Percentiles rank a stretch among this genome's conserved stretches.
Conservation (phyloP, 2,329 filamentous ascomycete species). For the Pseudogymnoascus verrucosus region DNA sequence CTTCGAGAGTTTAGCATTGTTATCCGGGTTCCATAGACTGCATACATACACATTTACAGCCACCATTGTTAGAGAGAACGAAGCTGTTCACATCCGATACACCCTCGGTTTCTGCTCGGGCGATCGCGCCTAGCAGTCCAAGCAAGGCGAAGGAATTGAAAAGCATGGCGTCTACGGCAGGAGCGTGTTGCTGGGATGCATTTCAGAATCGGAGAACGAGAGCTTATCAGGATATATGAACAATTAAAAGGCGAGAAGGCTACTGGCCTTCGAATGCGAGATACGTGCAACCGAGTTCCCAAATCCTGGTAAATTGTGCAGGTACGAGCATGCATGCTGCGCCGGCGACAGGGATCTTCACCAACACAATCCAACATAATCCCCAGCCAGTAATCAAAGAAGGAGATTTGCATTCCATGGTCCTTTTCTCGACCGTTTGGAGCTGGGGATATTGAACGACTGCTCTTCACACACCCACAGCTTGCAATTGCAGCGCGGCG, state of each 20-base stretch:
- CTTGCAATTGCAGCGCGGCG: not conserved
- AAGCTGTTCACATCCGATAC: not conserved
- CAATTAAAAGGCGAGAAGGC: not conserved
- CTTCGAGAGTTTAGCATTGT: not conserved
- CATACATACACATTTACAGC: not conserved
- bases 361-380: not conserved
- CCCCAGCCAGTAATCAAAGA: not conserved
- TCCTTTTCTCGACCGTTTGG: not conserved
- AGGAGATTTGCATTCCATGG: not conserved
- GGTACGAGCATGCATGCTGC: not conserved
- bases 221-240: not conserved
- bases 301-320: not conserved
- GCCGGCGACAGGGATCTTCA: not conserved
- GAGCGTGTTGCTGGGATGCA: not conserved
- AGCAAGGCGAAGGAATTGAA: conserved; percentile 1
- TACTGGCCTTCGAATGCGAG: not conserved
- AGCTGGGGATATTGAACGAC: not conserved
- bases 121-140: not conserved
- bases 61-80: not conserved
- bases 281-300: not conserved
- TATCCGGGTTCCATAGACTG: not conserved
- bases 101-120: not conserved
- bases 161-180: not conserved
- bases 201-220: not conserved
- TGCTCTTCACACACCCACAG: too few species aligned